Conservation (phyloP, 1,139 yeast genomes). For the Yamadazyma buinensis region DNA sequence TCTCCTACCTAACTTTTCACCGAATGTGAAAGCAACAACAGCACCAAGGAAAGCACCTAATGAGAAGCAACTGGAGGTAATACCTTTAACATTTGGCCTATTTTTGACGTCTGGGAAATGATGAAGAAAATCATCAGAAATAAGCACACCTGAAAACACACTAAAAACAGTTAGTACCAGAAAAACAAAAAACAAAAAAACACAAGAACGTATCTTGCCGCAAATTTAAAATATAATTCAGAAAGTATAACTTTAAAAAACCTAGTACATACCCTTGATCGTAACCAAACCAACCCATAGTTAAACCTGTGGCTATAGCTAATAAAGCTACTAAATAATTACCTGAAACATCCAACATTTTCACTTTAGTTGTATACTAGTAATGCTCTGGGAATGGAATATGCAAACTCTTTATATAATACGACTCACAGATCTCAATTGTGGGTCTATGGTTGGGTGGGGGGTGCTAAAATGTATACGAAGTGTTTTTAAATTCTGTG, state of each 20-base stretch:
- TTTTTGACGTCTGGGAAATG: conserved; percentile 25
- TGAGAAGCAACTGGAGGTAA: conserved; percentile 33
- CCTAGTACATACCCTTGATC: conserved; percentile 50
- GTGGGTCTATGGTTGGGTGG: no score
- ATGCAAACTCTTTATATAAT: no score
- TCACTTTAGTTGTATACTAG: conserved; percentile 8
- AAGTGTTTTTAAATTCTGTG: no score
- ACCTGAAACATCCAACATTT: conserved; percentile 11
- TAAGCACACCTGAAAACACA: conserved; percentile 59
- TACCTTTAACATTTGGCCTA: conserved; percentile 36
- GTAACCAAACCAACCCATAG: conserved; percentile 49
- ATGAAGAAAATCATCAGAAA: conserved; percentile 28
- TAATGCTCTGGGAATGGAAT: no score
- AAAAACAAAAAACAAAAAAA: no score
- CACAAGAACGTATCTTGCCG: no score
- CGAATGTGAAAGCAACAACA: conserved; percentile 23
- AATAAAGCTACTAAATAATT: conserved; percentile 10
- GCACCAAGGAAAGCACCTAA: conserved; percentile 32
- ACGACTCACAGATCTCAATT: no score
- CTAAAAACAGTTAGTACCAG: not conserved
- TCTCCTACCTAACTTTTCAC: conserved; percentile 25
- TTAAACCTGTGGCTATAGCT: conserved; percentile 13
- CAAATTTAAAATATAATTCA: no score
- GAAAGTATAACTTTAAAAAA: no score
- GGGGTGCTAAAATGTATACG: no score